Conservation (phyloP, 2,329 filamentous ascomycete species). For the Bertia moriformis region DNA sequence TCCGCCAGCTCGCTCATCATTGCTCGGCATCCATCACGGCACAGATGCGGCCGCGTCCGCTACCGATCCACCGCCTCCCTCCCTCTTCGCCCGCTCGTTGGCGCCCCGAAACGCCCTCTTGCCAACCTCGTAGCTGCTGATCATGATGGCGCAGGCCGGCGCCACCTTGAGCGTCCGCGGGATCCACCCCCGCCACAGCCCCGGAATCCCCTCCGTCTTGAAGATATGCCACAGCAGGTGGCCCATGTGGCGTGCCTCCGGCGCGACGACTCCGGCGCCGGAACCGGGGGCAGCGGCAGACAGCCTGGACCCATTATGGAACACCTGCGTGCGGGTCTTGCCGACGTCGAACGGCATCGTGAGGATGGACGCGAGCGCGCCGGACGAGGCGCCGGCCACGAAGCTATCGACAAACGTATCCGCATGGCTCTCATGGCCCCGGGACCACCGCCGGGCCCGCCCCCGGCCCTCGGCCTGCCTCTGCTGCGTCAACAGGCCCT, state of each 20-base stretch:
- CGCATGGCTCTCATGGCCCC: slow-evolving; percentile 55
- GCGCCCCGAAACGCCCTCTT: slow-evolving; percentile 72
- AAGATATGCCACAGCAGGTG: slow-evolving; percentile 85
- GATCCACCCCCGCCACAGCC: slow-evolving; percentile 83
- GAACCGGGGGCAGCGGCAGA: slow-evolving; percentile 12
- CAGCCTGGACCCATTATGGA: slow-evolving; percentile 34
- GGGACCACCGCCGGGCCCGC: slow-evolving; percentile 34
- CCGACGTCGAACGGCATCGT: slow-evolving; percentile 96
- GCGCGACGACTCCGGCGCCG: slow-evolving; percentile 22
- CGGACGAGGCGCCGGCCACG: slow-evolving; percentile 68
- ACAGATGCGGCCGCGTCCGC: too few relatives aligned
- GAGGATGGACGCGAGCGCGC: slow-evolving; percentile 70
- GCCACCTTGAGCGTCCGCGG: slow-evolving; percentile 87
- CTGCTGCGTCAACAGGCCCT: slow-evolving; percentile 14
- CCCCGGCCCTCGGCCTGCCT: too few relatives aligned
- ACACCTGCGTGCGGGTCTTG: slow-evolving; percentile 86
- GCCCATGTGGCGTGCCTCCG: slow-evolving; percentile 67
- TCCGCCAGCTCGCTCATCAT: too few relatives aligned
- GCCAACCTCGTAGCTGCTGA: slow-evolving; percentile 90
- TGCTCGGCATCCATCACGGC: too few relatives aligned
- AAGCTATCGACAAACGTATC: slow-evolving; percentile 82
- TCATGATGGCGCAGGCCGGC: slow-evolving; percentile 97
- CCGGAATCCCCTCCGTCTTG: slow-evolving; percentile 63
- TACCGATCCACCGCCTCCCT: background rate
- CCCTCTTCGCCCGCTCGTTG: slow-evolving; percentile 35